phyloP scores from a whole-genome alignment of 2,329 filamentous ascomycete genomes.

The Colletotrichum plurivorum region DNA sequence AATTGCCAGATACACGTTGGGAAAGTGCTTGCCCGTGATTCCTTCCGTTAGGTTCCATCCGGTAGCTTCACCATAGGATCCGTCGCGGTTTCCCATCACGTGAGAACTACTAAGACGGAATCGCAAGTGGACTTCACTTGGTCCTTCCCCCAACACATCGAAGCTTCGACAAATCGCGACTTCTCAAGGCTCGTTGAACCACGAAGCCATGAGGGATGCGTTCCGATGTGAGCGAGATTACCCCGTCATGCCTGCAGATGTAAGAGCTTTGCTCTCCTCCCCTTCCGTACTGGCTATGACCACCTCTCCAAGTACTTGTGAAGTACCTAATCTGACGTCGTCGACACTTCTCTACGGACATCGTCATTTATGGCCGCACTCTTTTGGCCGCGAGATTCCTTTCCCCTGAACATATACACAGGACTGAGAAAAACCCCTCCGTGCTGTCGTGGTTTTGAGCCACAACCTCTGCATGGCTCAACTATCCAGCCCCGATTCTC shows the following conservation, averaged over 20 bases:
- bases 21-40: too few relatives aligned
- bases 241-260: background rate
- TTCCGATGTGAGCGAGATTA: background rate
- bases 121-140: too few relatives aligned
- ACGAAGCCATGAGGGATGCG: background rate
- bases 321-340: too few relatives aligned
- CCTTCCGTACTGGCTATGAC: too few relatives aligned
- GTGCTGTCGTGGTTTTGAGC: background rate
- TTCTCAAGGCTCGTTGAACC: background rate
- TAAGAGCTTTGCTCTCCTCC: background rate
- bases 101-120: background rate
- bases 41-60: too few relatives aligned
- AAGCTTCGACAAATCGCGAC: background rate
- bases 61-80: too few relatives aligned
- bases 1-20: too few relatives aligned
- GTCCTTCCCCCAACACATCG: background rate
- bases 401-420: background rate
- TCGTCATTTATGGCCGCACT: background rate
- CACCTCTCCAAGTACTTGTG: too few relatives aligned
- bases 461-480: background rate
- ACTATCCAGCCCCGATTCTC: slow-evolving; percentile 11
- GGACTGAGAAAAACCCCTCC: background rate
- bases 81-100: background rate
- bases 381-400: background rate
- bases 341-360: background rate